A percentile compares a stretch with the other conserved stretches of the same genome.
Evolutionary conservation across 345 rosid species (phyloP).

Genomic region (Lepidium sativum): DNA sequence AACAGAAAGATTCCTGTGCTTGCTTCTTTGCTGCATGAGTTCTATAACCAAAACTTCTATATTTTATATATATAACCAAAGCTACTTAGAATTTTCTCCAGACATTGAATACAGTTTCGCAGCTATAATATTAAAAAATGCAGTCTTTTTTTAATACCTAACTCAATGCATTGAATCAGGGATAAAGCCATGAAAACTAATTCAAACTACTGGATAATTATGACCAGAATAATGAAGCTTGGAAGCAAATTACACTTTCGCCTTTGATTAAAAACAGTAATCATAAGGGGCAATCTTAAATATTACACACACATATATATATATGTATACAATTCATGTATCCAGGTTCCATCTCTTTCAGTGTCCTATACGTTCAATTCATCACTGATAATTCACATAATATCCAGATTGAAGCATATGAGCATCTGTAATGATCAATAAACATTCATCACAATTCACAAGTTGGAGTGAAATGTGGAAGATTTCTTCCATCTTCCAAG

Average conservation of each 20-base stretch:
- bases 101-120: not conserved
- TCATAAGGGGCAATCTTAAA: not conserved
- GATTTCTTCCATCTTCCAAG: conserved; percentile 80
- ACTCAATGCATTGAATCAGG: not conserved
- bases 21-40: not conserved
- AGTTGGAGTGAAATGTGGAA: not conserved
- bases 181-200: not conserved
- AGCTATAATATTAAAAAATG: not conserved
- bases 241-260: not conserved
- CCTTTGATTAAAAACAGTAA: not conserved
- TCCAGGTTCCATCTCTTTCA: not conserved
- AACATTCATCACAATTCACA: conserved; percentile 4
- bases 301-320: too few species aligned
- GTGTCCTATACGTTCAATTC: too few species aligned
- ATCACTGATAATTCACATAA: too few species aligned
- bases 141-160: not conserved
- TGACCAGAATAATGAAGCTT: not conserved
- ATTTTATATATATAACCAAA: not conserved
- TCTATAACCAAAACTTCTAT: not conserved
- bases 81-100: conserved; percentile 2
- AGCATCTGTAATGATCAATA: not conserved
- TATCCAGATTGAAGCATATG: too few species aligned
- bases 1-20: not conserved
- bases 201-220: conserved; percentile 7
- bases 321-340: not conserved